A percentile compares a stretch with the other conserved stretches of the same genome.
Evolutionary conservation across 768 basidiomycete species (phyloP).

Genomic region (Hericium alpestre): DNA sequence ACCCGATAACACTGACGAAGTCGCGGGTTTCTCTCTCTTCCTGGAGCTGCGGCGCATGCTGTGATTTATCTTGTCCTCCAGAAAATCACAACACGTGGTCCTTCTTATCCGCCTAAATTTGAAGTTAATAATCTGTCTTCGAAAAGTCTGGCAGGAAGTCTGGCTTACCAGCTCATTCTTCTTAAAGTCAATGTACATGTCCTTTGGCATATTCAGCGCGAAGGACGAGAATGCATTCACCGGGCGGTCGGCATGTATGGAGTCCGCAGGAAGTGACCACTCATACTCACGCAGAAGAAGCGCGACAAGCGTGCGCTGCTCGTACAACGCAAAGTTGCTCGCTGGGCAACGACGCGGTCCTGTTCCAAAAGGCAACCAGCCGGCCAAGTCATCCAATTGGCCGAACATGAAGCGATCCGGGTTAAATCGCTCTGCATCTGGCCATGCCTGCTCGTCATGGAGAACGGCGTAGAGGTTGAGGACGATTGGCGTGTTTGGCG

Average conservation of each 20-base stretch:
- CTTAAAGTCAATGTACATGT: slow-evolving; percentile 22
- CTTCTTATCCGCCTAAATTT: no score
- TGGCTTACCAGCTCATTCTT: neutral
- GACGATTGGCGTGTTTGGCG: neutral
- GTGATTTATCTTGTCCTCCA: no score
- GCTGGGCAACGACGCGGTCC: neutral
- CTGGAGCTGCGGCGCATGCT: no score
- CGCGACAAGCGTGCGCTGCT: slow-evolving; percentile 24
- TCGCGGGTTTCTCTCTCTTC: no score
- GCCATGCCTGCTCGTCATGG: neutral
- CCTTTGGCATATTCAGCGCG: slow-evolving; percentile 24
- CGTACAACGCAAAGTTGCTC: slow-evolving; percentile 17
- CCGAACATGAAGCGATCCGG: neutral
- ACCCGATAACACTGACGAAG: no score
- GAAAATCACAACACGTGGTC: no score
- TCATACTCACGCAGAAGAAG: slow-evolving; percentile 26
- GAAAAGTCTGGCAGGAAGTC: no score
- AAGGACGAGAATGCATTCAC: slow-evolving; percentile 27
- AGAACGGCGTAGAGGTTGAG: neutral
- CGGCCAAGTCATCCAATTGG: neutral
- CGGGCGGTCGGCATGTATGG: slow-evolving; percentile 13
- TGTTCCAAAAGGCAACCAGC: neutral
- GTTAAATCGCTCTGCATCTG: neutral
- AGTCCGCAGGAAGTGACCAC: slow-evolving; percentile 20
- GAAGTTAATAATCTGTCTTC: no score